Evolutionary conservation across 805 yeast species (phyloP).

Genomic region (Yueomyces sinensis): DNA sequence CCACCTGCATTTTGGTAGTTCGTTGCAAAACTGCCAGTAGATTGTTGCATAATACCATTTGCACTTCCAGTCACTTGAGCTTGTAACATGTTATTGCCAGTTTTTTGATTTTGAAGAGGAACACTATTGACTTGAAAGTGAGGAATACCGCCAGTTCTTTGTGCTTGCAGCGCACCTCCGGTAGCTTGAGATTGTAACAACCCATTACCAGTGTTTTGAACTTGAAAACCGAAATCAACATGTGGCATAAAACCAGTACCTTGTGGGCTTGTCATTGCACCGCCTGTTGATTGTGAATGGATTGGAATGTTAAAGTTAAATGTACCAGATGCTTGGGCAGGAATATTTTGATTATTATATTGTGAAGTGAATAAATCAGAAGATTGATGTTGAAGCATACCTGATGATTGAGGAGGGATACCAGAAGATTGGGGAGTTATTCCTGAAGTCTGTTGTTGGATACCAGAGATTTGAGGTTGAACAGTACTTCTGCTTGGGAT

Average conservation of each 20-base stretch:
- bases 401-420: not conserved
- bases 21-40: not conserved
- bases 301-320: constrained; percentile 4
- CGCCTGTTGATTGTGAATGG: constrained; percentile 12
- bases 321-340: not conserved
- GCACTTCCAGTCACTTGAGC: not conserved
- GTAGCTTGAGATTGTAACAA: constrained; percentile 6
- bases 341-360: not conserved
- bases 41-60: not conserved
- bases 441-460: not conserved
- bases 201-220: not conserved
- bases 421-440: not conserved
- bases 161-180: not conserved
- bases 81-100: not conserved
- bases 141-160: not conserved
- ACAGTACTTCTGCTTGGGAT: not conserved
- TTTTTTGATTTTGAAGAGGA: not conserved
- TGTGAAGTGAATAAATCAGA: no score
- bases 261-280: constrained; percentile 4
- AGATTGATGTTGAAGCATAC: not conserved
- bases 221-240: not conserved
- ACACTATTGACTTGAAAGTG: not conserved
- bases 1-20: not conserved
- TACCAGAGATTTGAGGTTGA: not conserved
- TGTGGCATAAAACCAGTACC: constrained; percentile 3